These are phyloP conservation scores for Penicillium sp. DNA, from an alignment of 2,329 filamentous ascomycete genomes.

Conservation along the genomic window DNA sequence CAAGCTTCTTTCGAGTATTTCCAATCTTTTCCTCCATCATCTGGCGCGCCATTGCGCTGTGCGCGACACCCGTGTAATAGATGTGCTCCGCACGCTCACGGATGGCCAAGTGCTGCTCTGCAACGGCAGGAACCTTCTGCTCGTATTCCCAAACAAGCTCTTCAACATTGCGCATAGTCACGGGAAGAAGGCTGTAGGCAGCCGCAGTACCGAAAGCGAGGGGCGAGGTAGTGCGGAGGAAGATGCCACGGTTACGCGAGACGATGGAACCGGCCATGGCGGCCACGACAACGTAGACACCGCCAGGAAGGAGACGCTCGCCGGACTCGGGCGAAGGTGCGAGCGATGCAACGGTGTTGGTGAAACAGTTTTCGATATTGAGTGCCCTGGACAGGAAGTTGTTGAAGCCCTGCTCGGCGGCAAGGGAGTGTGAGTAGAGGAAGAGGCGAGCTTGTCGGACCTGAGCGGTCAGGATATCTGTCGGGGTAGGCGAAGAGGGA, in stretches of 20 bases:
- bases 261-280: constrained; percentile 94
- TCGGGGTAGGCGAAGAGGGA: constrained; percentile 64
- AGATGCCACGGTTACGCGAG: constrained; percentile 77
- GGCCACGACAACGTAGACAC: constrained; percentile 87
- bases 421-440: constrained; percentile 69
- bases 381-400: constrained; percentile 74
- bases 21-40: constrained; percentile 79
- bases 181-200: constrained; percentile 77
- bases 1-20: constrained; percentile 69
- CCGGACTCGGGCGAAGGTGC: constrained; percentile 80
- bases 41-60: constrained; percentile 64
- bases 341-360: constrained; percentile 79
- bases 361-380: constrained; percentile 82
- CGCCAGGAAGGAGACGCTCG: constrained; percentile 84
- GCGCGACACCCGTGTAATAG: constrained; percentile 68
- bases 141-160: constrained; percentile 90
- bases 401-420: constrained; percentile 80
- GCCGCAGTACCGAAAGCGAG: constrained; percentile 75
- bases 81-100: constrained; percentile 66
- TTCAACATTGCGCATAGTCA: constrained; percentile 85
- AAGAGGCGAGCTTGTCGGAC: constrained; percentile 76
- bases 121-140: constrained; percentile 76
- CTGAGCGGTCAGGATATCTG: constrained; percentile 80
- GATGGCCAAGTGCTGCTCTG: constrained; percentile 72
- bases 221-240: constrained; percentile 73